Percentiles rank a stretch among this genome's conserved stretches.
Conservation (phyloP, 257 asterid species). For the Apocynum venetum region DNA sequence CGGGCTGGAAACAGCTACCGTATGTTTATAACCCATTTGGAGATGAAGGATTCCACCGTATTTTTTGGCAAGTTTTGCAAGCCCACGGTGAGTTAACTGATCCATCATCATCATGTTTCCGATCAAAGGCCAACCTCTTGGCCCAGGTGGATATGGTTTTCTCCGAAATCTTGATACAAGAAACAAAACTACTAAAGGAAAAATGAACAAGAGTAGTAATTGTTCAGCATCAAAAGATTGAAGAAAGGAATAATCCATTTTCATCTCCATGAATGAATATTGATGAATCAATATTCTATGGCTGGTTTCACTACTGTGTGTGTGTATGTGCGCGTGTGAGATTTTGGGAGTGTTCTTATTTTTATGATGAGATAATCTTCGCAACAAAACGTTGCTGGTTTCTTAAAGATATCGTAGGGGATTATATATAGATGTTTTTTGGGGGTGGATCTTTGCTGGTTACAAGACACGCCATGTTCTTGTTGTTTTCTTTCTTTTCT, state of each 20-base stretch:
- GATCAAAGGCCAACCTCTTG: constrained; percentile 69
- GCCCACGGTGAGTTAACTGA: constrained; percentile 72
- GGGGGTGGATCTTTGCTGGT: background rate
- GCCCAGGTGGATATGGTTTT: constrained; percentile 78
- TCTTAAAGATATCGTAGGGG: background rate
- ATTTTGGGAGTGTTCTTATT: background rate
- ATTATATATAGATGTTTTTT: constrained; percentile 16
- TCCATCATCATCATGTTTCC: constrained; percentile 71
- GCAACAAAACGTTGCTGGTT: constrained; percentile 18
- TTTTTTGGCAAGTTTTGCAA: constrained; percentile 52
- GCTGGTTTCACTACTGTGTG: background rate
- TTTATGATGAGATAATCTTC: background rate
- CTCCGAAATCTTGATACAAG: constrained; percentile 32
- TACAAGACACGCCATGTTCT: background rate
- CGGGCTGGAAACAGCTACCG: constrained; percentile 71
- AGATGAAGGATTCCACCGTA: constrained; percentile 85
- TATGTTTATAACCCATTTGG: constrained; percentile 60
- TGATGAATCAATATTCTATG: background rate
- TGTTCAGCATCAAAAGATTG: constrained; percentile 21
- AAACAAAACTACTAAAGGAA: constrained; percentile 25
- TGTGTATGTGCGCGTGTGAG: background rate
- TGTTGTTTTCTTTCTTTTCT: background rate
- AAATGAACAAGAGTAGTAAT: constrained; percentile 20
- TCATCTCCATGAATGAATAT: constrained; percentile 5
- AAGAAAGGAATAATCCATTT: constrained; percentile 8